Evolutionary conservation across 371 early-diverging fungal species (phyloP), one percentile per base, ranked within the genome.

Genomic region (Apophysomyces variabilis): DNA sequence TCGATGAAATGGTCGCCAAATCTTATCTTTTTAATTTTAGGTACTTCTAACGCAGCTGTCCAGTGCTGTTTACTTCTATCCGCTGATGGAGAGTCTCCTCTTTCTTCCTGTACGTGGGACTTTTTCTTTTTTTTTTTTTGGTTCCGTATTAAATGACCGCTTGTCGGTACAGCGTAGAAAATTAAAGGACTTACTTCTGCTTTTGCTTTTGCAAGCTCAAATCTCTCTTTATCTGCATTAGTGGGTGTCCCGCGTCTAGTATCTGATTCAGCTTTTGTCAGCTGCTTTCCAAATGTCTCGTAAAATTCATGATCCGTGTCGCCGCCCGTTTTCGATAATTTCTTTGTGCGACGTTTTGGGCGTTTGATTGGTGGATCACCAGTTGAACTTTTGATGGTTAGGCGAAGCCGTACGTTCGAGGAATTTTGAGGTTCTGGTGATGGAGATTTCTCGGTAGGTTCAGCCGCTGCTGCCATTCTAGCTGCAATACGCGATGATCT

Each of bases 1-100:
- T 96, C 89, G 56, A 98, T 89, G 60, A 86, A 73, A 77, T 87
- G 92, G 38, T 80, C 76, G 5, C 98, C 96, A 56, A 99, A 57
- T 1, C 70, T 66, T 3, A 75, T 60, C 38, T 70, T 66, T 13
- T 61, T 62, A 16, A 74, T 71, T 14, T 66, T 65, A 13, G 64
- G 64, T 0, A 63, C 54, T 13, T 50, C 54, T 32, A 63, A 16
- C 13, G 64, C 64, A 8, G 60, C 60, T 26, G 43, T 41, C 64
- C 64, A 63, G 41, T 47, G 37, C 12, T 37, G 16, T 13, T 61
- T 43, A 32, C 61, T 45, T 16, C 6, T 39, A 21, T 50, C 54
- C 54, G 54, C 21, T 21, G 54, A 21, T 7, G 16, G 54, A 11
- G 54, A 50, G 21, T 50, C 54, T 21, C 21, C 21, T 9, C 21